These are phyloP conservation scores for Agaricus bisporus DNA, from an alignment of 768 basidiomycete species.

Conservation along the genomic window DNA sequence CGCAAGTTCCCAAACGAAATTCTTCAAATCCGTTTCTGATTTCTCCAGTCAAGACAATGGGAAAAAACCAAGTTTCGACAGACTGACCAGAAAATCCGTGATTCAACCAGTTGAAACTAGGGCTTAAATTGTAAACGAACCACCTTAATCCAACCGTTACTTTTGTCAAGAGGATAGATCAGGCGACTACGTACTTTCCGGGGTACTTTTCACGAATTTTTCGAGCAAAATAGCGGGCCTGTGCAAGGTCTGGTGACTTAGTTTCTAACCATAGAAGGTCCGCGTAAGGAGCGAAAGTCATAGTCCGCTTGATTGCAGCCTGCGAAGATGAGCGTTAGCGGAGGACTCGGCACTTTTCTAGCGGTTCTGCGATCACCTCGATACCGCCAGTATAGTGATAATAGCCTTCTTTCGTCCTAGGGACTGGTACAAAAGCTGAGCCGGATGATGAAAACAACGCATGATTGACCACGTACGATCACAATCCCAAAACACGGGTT, in stretches of 20 bases:
- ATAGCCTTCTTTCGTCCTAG: conserved; percentile 87
- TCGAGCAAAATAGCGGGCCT: conserved; percentile 74
- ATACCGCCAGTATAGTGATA: conserved; percentile 83
- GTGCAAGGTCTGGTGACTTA: conserved; percentile 75
- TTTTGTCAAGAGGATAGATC: neutral
- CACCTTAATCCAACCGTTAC: conserved; percentile 35
- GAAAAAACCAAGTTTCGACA: conserved; percentile 3
- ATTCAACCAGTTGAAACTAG: conserved; percentile 89
- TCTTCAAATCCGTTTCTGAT: conserved; percentile 69
- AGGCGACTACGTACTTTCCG: conserved; percentile 45
- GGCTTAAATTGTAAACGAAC: conserved; percentile 92
- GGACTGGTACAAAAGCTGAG: conserved; percentile 40
- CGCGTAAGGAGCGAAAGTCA: conserved; percentile 78
- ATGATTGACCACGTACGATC: conserved; percentile 48
- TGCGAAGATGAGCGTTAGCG: conserved; percentile 17
- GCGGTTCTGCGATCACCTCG: conserved; percentile 33
- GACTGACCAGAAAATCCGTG: conserved; percentile 65
- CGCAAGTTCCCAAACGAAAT: conserved; percentile 85
- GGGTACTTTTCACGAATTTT: conserved; percentile 69
- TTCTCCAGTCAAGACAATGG: conserved; percentile 4
- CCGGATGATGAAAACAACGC: neutral
- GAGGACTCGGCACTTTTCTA: neutral
- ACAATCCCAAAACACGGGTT: conserved; percentile 82
- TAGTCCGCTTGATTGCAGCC: conserved; percentile 76
- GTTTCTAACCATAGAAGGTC: conserved; percentile 95